Conservation (phyloP, 176 grass and related monocot genomes). For the Phragmites australis region DNA sequence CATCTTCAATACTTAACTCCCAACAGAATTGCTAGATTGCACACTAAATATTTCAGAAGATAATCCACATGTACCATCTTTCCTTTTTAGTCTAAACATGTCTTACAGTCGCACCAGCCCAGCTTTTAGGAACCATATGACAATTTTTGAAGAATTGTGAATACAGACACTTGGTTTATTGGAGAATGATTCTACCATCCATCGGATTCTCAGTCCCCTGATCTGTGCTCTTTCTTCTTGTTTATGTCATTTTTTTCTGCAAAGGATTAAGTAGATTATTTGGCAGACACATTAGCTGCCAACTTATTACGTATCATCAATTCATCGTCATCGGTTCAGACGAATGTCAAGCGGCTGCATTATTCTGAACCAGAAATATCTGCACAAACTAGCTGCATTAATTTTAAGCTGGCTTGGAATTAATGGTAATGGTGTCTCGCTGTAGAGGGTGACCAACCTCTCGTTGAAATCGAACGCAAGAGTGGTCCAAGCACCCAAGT, state of each 20-base stretch:
- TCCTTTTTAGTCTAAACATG: slow-evolving; percentile 17
- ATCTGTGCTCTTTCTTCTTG: slow-evolving; percentile 1
- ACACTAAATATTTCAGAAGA: background rate
- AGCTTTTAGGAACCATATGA: slow-evolving; percentile 15
- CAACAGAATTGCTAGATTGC: slow-evolving; percentile 2
- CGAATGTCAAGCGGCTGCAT: background rate
- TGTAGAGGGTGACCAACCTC: slow-evolving; percentile 49
- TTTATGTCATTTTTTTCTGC: background rate
- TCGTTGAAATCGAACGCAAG: slow-evolving; percentile 44
- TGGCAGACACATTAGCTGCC: background rate
- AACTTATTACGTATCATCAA: slow-evolving; percentile 26
- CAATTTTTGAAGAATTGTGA: slow-evolving; percentile 16
- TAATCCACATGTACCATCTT: slow-evolving; percentile 18
- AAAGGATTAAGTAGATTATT: slow-evolving; percentile 3
- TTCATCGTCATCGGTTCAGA: slow-evolving; percentile 1
- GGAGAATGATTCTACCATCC: background rate
- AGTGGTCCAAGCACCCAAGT: slow-evolving; percentile 53
- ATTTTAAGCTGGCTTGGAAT: slow-evolving; percentile 34
- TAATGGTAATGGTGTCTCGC: slow-evolving; percentile 40
- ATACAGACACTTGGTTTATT: slow-evolving; percentile 23
- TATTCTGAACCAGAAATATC: slow-evolving; percentile 45
- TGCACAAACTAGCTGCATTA: slow-evolving; percentile 34
- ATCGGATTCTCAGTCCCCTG: slow-evolving; percentile 19
- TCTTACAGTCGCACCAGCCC: background rate
- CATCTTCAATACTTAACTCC: slow-evolving; percentile 26